These are phyloP conservation scores for Colletotrichum sp. DNA, from an alignment of 2,329 filamentous ascomycete genomes.

Conservation along the genomic window DNA sequence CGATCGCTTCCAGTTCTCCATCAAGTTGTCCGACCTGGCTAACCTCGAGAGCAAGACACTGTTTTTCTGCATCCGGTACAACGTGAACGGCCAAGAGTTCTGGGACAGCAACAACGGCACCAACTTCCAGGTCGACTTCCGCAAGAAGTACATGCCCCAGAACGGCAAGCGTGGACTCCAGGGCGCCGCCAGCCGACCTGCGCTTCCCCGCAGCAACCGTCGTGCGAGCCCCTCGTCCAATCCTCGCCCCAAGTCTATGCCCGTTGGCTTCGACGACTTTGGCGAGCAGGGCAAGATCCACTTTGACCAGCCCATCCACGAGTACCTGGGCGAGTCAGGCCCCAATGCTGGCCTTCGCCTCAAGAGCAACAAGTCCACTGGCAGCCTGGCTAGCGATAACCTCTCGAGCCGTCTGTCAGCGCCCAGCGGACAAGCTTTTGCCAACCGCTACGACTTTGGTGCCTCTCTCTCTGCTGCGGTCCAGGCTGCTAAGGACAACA, in stretches of 20 bases:
- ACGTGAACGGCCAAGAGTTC: constrained; percentile 80
- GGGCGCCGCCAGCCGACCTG: constrained; percentile 54
- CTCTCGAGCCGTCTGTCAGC: constrained; percentile 55
- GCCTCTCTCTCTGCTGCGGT: constrained; percentile 88
- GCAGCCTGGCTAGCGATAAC: constrained; percentile 68
- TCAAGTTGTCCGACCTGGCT: constrained; percentile 88
- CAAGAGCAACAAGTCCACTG: constrained; percentile 71
- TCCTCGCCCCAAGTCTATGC: constrained; percentile 60
- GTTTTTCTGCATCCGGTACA: constrained; percentile 90
- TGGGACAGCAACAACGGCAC: constrained; percentile 92
- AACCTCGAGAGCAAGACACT: constrained; percentile 93
- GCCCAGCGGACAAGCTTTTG: constrained; percentile 76
- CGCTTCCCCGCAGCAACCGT: constrained; percentile 71
- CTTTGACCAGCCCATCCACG: constrained; percentile 64
- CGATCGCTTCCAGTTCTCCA: constrained; percentile 92
- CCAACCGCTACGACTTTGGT: constrained; percentile 93
- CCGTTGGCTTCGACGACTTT: constrained; percentile 74
- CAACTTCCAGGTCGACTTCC: constrained; percentile 96
- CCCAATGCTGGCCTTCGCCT: constrained; percentile 64
- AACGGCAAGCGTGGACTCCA: constrained; percentile 61
- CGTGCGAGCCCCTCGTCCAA: constrained; percentile 43
- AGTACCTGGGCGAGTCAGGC: constrained; percentile 68
- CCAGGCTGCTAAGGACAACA: constrained; percentile 70
- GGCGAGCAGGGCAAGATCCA: constrained; percentile 62
- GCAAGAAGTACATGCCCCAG: constrained; percentile 73